phyloP scores from a whole-genome alignment of 23 red algal species.

The Cyanidioschyzon merolae region DNA sequence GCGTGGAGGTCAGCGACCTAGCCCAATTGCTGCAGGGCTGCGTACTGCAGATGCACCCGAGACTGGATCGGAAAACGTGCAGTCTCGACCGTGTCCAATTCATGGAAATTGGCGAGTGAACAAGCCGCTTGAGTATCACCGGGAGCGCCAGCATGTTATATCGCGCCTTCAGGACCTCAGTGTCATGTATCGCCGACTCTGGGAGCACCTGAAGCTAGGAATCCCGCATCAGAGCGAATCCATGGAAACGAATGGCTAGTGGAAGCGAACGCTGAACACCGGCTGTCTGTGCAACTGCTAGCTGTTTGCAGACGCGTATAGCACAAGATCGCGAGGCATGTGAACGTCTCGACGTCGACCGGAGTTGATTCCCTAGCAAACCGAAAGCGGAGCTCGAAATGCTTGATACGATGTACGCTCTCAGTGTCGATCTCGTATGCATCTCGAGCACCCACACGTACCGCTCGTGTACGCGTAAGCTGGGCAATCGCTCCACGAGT shows the following conservation, averaged over 20 bases:
- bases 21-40: background rate
- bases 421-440: too few relatives aligned
- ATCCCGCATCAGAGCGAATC: too few relatives aligned
- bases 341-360: too few relatives aligned
- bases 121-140: background rate
- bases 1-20: background rate
- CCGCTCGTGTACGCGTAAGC: too few relatives aligned
- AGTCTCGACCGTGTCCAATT: background rate
- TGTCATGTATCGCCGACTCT: background rate
- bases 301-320: too few relatives aligned
- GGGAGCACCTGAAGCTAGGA: background rate
- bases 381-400: too few relatives aligned
- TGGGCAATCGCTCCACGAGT: too few relatives aligned
- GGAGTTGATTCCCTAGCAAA: too few relatives aligned
- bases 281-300: too few relatives aligned
- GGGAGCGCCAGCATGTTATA: background rate
- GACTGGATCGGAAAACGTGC: background rate
- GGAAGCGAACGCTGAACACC: background rate
- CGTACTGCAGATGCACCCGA: background rate
- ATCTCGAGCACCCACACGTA: too few relatives aligned
- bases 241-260: background rate
- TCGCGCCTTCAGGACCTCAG: background rate
- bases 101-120: background rate
- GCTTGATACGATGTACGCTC: too few relatives aligned
- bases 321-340: too few relatives aligned